Base-by-base conservation (phyloP, 495 filamentous ascomycete species). In the Tuber borchii region DNA sequence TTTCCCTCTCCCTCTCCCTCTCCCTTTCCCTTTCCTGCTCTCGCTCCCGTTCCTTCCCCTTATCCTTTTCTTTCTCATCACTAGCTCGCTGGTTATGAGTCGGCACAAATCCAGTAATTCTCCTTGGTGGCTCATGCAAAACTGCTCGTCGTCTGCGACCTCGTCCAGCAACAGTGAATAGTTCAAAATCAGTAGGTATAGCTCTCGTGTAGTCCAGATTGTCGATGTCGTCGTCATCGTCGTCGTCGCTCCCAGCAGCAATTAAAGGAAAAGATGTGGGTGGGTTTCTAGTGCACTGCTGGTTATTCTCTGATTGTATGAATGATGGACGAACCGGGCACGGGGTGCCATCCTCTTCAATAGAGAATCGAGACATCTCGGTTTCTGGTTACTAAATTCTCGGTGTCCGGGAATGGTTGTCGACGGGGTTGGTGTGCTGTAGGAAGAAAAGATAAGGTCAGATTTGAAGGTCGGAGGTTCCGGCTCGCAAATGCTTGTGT, bases 141-240 rank as follows among this genome's bases (percentile, higher is more conserved):
- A 81, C 73, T 44, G 79, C 79, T 43, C 79, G 75, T 51, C 78
- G 74, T 42, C 78, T 80, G 16, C 44, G 31, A 68, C n/a, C 40
- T 56, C 74, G 78, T 46, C 75, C 79, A 17, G 56, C 26, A 65
- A 34, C 31, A 34, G 68, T 71, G 7, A 80, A 80, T 51, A 79
- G 70, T 31, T 79, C 70, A 31, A 77, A 81, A 75, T 81, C 75
- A 75, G 76, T 71, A 7, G 79, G 79, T 45, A 81, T 37, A 71
- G 73, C 79, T 73, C 78, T 81, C n/a, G 79, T 81, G 70, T 78
- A 81, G 61, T 81, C 79, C 34, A 81, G 72, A 45, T 78, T 75
- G 1, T 77, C 78, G 69, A 72, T 77, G 14, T 81, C 79, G 65
- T 80, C 79, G 1, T 81, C 78, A 14, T 78, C 75, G 44, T 44